These are phyloP conservation scores for Zymoseptoria brevis DNA, from an alignment of 2,329 filamentous ascomycete genomes.

Conservation along the genomic window DNA sequence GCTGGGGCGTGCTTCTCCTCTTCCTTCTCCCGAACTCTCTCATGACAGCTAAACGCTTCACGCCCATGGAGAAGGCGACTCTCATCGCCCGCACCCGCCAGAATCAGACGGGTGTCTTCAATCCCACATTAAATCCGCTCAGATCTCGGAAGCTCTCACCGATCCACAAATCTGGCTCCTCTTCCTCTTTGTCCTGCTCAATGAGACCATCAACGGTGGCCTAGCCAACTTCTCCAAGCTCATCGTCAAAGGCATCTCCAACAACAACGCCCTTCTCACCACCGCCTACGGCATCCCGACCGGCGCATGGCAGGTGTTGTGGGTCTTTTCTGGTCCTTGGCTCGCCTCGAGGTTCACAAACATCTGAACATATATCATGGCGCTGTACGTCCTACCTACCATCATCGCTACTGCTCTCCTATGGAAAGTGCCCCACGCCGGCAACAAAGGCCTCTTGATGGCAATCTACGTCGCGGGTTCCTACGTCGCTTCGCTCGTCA, in stretches of 20 bases:
- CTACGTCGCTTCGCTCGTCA: constrained; percentile 46
- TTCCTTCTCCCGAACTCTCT: constrained; percentile 60
- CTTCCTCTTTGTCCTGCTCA: constrained; percentile 37
- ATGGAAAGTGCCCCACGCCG: constrained; percentile 40
- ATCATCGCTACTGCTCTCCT: constrained; percentile 43
- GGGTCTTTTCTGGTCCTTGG: constrained; percentile 46
- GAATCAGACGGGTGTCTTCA: constrained; percentile 37
- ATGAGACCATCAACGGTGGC: constrained; percentile 48
- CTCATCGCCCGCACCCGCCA: constrained; percentile 37
- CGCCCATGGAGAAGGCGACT: constrained; percentile 46
- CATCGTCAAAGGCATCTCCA: constrained; percentile 46
- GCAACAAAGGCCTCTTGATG: constrained; percentile 39
- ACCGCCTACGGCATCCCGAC: constrained; percentile 49
- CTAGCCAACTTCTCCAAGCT: constrained; percentile 49
- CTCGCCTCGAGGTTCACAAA: constrained; percentile 46
- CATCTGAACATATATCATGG: constrained; percentile 46
- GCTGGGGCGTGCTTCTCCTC: constrained; percentile 55
- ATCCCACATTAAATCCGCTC: constrained; percentile 44
- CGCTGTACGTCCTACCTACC: constrained; percentile 45
- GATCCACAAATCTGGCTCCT: constrained; percentile 52
- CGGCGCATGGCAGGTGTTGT: constrained; percentile 48
- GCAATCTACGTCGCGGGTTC: constrained; percentile 46
- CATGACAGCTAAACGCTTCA: constrained; percentile 62
- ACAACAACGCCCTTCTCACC: constrained; percentile 37
- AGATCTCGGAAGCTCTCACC: constrained; percentile 49